Evolutionary conservation across 139 green algal genomes (phyloP), one percentile per base, ranked within the genome.

Genomic region (Coelastrella sp.): DNA sequence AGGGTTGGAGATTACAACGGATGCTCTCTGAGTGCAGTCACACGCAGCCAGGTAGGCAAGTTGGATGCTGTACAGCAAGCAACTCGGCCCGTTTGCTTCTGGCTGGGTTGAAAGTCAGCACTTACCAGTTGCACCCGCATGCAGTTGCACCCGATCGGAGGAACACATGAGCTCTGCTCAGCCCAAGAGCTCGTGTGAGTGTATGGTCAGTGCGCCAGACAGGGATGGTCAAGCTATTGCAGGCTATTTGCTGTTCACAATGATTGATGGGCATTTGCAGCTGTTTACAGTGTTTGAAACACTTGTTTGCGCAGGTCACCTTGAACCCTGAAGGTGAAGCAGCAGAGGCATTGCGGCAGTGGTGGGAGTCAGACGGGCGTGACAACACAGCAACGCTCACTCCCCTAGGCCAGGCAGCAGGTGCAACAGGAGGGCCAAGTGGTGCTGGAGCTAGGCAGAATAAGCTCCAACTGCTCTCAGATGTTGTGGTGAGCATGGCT

Each of bases 281-380:
- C 32, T 47, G 32, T 47, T 47, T 47, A 47, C 1, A 47, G 32
- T 1, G 1, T 47, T 47, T 47, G 32, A 6, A 17, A 0, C 32
- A 47, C 32, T 47, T 47, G 32, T 47, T 47, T 47, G 32, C 32
- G 32, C 68, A 88, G 83, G 68, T 88, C 10, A 81, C 83, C 4
- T 11, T 88, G 20, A 64, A 87, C 74, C 73, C 75, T 20, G 47
- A 82, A 17, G 17, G 54, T 58, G n/a, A 66, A 76, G 95, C 95
- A 58, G 91, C 93, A 6, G 60, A 88, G 4, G 86, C 86, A 32
- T 91, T 98, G 79, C 73, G 85, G 20, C 32, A 88, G 3, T 98
- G 96, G 96, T 98, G 93, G 47, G 90, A 92, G 2, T 54, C 76
- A 3, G 88, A 92, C 3, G 96, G 96, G 56, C 32, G 80, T 66